Percentiles rank a stretch among this genome's conserved stretches.
Conservation (phyloP, 1,284 basidiomycete genomes). For the Peniophora sp. region DNA sequence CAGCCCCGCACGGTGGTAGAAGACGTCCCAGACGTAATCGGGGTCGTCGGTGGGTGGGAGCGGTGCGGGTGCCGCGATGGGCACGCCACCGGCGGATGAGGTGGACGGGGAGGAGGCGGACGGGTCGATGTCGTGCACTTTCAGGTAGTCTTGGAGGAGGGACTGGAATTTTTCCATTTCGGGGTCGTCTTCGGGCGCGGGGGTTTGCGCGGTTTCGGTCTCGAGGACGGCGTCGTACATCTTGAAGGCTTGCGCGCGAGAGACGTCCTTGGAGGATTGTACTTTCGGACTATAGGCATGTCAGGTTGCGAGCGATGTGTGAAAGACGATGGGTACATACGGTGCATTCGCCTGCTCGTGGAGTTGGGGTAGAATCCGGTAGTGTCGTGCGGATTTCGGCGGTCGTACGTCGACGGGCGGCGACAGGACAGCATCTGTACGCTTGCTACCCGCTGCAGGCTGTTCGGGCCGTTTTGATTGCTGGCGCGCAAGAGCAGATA, state of each 20-base stretch:
- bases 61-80: conserved; percentile 2
- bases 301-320: neutral
- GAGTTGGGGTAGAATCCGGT: conserved; percentile 11
- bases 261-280: conserved; percentile 40
- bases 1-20: conserved; percentile 57
- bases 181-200: conserved; percentile 28
- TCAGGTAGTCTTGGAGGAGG: conserved; percentile 64
- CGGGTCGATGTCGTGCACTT: conserved; percentile 20
- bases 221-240: conserved; percentile 61
- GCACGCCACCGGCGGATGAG: conserved; percentile 2
- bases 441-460: neutral
- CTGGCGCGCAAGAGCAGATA: conserved; percentile 15
- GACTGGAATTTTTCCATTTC: conserved; percentile 72
- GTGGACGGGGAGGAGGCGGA: conserved; percentile 10
- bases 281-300: conserved; percentile 40
- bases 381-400: conserved; percentile 13
- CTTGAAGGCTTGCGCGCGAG: conserved; percentile 36
- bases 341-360: neutral
- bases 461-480: conserved; percentile 1
- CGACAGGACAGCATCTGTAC: conserved; percentile 1
- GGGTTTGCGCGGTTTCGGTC: conserved; percentile 21
- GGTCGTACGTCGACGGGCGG: neutral
- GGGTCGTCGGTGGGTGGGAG: conserved; percentile 20
- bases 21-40: conserved; percentile 77
- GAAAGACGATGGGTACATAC: neutral